Conservation (phyloP, 2,329 filamentous ascomycete species). For the Didymella glomerata region DNA sequence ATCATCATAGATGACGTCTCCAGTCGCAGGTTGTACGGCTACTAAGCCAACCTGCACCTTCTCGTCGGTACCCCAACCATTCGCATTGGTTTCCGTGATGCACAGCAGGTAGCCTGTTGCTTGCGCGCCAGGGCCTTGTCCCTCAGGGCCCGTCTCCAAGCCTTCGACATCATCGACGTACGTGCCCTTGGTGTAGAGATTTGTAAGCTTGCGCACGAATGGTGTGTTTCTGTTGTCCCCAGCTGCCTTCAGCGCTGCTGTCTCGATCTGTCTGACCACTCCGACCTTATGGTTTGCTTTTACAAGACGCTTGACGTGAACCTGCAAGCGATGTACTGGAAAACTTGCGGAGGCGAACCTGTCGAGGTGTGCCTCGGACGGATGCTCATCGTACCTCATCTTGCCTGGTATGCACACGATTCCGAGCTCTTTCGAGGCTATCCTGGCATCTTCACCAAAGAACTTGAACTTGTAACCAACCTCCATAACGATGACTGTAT, state of each 20-base stretch:
- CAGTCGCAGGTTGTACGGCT: conserved; percentile 93
- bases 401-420: conserved; percentile 98
- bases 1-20: conserved; percentile 93
- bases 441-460: conserved; percentile 92
- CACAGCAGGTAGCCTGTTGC: conserved; percentile 90
- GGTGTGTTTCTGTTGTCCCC: conserved; percentile 94
- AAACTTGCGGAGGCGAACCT: conserved; percentile 96
- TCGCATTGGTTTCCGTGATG: conserved; percentile 83
- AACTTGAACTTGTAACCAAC: conserved; percentile 98
- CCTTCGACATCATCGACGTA: conserved; percentile 95
- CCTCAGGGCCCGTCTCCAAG: conserved; percentile 62
- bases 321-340: conserved; percentile 86
- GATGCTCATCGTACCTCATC: conserved; percentile 85
- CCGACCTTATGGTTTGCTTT: conserved; percentile 95
- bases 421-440: conserved; percentile 86
- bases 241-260: conserved; percentile 91
- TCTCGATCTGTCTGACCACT: conserved; percentile 92
- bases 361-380: conserved; percentile 87
- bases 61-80: conserved; percentile 85
- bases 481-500: conserved; percentile 89
- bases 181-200: conserved; percentile 96
- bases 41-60: conserved; percentile 91
- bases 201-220: conserved; percentile 91
- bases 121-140: conserved; percentile 63
- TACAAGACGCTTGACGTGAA: conserved; percentile 93